Percentiles rank a stretch among this genome's conserved stretches.
Evolutionary conservation across 2,329 filamentous ascomycete genomes (phyloP).

Genomic region (Ceratocystis eucalypticola): DNA sequence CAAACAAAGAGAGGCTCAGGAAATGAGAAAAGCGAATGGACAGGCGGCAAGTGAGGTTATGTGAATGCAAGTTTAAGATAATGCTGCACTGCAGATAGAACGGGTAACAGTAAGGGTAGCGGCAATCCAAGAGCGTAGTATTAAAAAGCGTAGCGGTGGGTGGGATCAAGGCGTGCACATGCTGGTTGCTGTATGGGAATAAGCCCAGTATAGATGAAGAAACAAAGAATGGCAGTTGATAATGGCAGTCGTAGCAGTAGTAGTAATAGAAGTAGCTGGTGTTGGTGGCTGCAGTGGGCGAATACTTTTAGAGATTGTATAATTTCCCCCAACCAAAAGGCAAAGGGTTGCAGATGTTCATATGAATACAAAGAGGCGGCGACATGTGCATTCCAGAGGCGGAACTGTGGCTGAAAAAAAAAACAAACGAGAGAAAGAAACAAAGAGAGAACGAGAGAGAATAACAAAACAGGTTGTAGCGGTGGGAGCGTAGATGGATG

Average conservation of each 20-base stretch:
- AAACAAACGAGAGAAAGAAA: not conserved
- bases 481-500: not conserved
- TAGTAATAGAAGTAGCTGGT: not conserved
- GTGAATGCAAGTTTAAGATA: slow-evolving; percentile 12
- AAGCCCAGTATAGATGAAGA: not conserved
- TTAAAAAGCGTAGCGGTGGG: not conserved
- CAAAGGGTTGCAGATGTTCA: not conserved
- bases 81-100: slow-evolving; percentile 8
- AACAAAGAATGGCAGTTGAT: not conserved
- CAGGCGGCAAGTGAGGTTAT: slow-evolving; percentile 8
- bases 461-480: not conserved
- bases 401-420: slow-evolving; percentile 8
- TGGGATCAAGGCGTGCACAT: slow-evolving; percentile 6
- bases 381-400: slow-evolving; percentile 16
- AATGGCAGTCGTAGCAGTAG: not conserved
- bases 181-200: not conserved
- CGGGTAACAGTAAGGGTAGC: not conserved
- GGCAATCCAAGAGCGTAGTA: not conserved
- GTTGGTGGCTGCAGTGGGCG: not conserved
- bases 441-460: slow-evolving; percentile 4
- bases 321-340: not conserved
- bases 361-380: slow-evolving; percentile 15
- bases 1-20: not conserved
- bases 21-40: not conserved
- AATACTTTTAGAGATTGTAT: not conserved